Base-by-base conservation (phyloP, 768 basidiomycete species). In the Russula vinacea region DNA sequence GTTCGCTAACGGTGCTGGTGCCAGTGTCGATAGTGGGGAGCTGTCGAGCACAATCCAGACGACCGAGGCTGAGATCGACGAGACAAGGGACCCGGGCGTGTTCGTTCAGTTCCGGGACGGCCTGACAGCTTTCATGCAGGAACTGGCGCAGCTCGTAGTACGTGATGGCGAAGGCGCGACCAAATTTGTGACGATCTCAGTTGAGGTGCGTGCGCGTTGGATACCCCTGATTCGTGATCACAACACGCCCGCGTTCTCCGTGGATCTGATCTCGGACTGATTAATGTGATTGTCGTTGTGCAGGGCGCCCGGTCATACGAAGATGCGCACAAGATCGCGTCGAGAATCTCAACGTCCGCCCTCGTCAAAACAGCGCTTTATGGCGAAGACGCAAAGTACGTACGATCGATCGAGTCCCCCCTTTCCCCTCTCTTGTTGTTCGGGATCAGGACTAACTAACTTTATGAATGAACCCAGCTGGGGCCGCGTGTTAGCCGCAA, bases 161-260 rank as follows among this genome's bases (percentile, higher is more conserved):
- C 78, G 94, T 52, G 97, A 98, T 69, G 97, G 97, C 5, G 97
- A 99, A 73, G 97, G 97, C 5, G 96, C 97, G 0, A 97, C 94
- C 26, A 99, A 99, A 74, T 98, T 99, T 74, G 94, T 99, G 29
- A 92, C 90, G 2, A 85, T 98, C 29, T 85, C 84, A 14, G 94
- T 99, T 60, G 85, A 93, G 81, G 95, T 92, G 64, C 42, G 84
- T 92, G 64, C 42, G 84, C 71, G 8, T 26, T 24, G 24, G 16
- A 29, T 35, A 10, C n/a, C n/a, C n/a, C n/a, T n/a, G n/a, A n/a
- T n/a, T n/a, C n/a, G n/a, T n/a, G 29, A 29, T 29, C 29, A 29
- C 29, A 29, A 29, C 29, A 29, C 5, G 2, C 17, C 5, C 24
- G 24, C 22, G 22, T 24, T 47, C 13, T 5, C 24, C 22, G 14